Base-by-base conservation (phyloP, 2,329 filamentous ascomycete genomes). In the Fusarium aywerte region DNA sequence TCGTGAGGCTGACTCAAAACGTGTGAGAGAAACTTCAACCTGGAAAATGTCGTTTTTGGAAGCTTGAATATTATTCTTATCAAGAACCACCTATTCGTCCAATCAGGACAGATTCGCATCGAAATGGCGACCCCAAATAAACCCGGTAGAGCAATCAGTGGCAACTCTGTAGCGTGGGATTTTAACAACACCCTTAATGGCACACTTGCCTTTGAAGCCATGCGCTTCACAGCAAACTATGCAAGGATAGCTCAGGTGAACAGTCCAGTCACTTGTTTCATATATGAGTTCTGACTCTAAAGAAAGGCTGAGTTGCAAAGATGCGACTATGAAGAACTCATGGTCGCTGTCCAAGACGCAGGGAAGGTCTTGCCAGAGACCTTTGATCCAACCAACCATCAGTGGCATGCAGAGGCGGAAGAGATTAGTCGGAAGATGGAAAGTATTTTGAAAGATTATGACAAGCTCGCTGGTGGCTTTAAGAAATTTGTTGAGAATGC, bases 401-500 rank as follows among this genome's bases (percentile, higher is more conserved):
- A 40, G 4, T 65, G 60, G 62, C 62, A 60, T 5, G 5, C 18
- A 1, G 60, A 65, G 2, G 62, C 54, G 6, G 48, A 60, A 32
- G 33, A 11, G 4, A 15, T 65, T 10, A 65, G 25, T 9, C 5
- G 18, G 5, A 9, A 10, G 2, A 59, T 60, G 12, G 54, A 65
- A 12, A 32, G 42, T 1, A 45, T 38, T 2, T 15, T 65, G 4
- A 49, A 49, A 7, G 39, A 27, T 11, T 60, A 21, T 2, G n/a
- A 40, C 8, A 47, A 25, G 1, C 13, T 65, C 0, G 38, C 60
- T 1, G 62, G 61, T 3, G 38, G 42, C 2, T 65, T 65, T 1
- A 65, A 45, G 11, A 21, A 45, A 11, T 50, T 65, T 36, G 62
- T 45, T 11, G 48, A 65, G 10, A 65, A 33, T 42, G 62, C 60